phyloP scores from a whole-genome alignment of 805 yeast genomes.

The Nakazawaea wyomingensis region DNA sequence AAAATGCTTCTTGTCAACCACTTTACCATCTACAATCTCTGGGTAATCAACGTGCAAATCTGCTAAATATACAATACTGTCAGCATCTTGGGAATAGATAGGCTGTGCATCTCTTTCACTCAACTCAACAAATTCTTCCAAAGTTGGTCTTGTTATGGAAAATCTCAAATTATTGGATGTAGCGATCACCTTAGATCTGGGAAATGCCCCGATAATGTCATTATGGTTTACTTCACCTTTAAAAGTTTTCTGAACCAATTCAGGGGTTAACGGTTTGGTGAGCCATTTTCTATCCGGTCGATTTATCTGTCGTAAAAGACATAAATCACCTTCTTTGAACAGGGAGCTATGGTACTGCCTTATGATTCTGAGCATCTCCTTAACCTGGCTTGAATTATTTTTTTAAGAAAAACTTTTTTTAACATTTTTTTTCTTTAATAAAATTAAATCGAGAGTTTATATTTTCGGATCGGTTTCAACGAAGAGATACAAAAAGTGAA shows the following conservation, averaged over 20 bases:
- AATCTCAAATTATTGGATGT: slow-evolving; percentile 19
- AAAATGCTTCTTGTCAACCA: slow-evolving; percentile 16
- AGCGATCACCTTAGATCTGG: slow-evolving; percentile 28
- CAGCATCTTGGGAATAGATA: slow-evolving; percentile 45
- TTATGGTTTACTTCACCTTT: slow-evolving; percentile 30
- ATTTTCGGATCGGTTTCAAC: too few relatives aligned
- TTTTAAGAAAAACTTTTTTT: neutral
- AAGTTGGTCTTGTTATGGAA: slow-evolving; percentile 32
- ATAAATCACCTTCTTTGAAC: slow-evolving; percentile 28
- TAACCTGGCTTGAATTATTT: neutral
- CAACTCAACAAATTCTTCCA: slow-evolving; percentile 42
- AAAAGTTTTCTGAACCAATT: slow-evolving; percentile 17
- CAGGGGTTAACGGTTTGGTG: slow-evolving; percentile 24
- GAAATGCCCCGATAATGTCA: slow-evolving; percentile 32
- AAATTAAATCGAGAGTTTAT: too few relatives aligned
- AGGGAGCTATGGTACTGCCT: slow-evolving; percentile 16
- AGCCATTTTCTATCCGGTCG: slow-evolving; percentile 25
- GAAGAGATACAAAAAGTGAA: neutral
- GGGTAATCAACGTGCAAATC: slow-evolving; percentile 43
- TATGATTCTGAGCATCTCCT: slow-evolving; percentile 4
- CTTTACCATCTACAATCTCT: slow-evolving; percentile 22
- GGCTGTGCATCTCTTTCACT: slow-evolving; percentile 44
- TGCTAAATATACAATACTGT: slow-evolving; percentile 39
- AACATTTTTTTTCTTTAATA: neutral
- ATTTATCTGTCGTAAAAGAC: slow-evolving; percentile 23